These are phyloP conservation scores for Phytopythium delawarense DNA, from an alignment of 352 stramenopile species.

Conservation along the genomic window DNA sequence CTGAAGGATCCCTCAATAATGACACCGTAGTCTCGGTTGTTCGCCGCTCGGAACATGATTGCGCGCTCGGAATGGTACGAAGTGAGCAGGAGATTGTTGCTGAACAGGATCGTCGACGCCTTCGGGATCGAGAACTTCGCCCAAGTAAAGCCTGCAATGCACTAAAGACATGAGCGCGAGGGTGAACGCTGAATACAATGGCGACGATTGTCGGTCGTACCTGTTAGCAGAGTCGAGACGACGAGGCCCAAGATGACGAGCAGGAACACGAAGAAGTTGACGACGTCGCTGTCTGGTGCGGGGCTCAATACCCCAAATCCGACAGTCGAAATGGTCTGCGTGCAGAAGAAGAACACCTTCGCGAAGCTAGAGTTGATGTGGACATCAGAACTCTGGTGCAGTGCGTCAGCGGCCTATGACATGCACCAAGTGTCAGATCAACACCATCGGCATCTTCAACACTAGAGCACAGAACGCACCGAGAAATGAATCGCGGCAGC, in stretches of 20 bases:
- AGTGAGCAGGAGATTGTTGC: slow-evolving; percentile 42
- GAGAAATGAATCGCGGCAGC: slow-evolving; percentile 37
- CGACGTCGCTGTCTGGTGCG: slow-evolving; percentile 33
- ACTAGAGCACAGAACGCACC: slow-evolving; percentile 17
- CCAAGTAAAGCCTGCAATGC: slow-evolving; percentile 41
- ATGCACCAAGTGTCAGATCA: background rate
- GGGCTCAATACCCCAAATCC: slow-evolving; percentile 45
- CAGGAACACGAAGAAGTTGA: slow-evolving; percentile 64
- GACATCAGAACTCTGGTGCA: slow-evolving; percentile 13
- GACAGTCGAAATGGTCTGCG: slow-evolving; percentile 58
- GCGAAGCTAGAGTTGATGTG: slow-evolving; percentile 18
- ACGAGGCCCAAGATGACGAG: slow-evolving; percentile 36
- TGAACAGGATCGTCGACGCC: slow-evolving; percentile 43
- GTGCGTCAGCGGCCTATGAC: slow-evolving; percentile 9
- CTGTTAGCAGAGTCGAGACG: slow-evolving; percentile 48
- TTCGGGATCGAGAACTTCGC: slow-evolving; percentile 64
- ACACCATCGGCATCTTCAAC: background rate
- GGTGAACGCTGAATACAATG: background rate
- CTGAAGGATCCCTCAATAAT: slow-evolving; percentile 58
- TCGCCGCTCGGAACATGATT: slow-evolving; percentile 56
- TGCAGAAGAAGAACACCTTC: slow-evolving; percentile 54
- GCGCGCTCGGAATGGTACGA: slow-evolving; percentile 44
- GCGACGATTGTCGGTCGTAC: slow-evolving; percentile 8
- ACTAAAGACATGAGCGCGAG: background rate
- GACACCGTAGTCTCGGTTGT: slow-evolving; percentile 44